phyloP scores from a whole-genome alignment of 164 flowering plant genomes.

The Hamamelis virginiana region DNA sequence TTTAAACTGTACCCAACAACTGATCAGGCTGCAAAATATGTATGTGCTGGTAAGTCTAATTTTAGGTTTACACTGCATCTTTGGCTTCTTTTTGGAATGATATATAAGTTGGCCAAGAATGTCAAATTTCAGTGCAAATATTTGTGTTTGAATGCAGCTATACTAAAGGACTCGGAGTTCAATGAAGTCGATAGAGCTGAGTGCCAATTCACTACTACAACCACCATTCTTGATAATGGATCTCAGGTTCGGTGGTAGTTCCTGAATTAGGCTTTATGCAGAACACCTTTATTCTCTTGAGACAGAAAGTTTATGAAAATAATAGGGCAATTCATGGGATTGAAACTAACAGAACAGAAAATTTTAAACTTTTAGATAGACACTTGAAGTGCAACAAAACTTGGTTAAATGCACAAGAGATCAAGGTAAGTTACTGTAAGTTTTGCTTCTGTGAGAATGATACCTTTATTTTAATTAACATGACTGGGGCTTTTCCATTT shows the following conservation, averaged over 20 bases:
- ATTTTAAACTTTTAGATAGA: too few species aligned
- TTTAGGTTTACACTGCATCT: neutral
- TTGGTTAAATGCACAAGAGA: too few species aligned
- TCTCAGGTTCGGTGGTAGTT: constrained; percentile 53
- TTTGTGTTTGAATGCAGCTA: constrained; percentile 61
- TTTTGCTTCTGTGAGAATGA: too few species aligned
- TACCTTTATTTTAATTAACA: too few species aligned
- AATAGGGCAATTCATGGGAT: neutral
- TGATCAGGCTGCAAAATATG: too few species aligned
- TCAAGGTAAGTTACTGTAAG: too few species aligned
- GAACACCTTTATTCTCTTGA: neutral
- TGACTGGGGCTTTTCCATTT: too few species aligned
- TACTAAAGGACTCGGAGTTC: constrained; percentile 84
- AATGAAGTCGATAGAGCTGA: constrained; percentile 90
- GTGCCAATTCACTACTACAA: constrained; percentile 86
- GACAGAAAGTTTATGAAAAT: neutral
- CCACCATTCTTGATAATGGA: constrained; percentile 80
- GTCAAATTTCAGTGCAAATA: constrained; percentile 1
- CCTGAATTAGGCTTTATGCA: neutral
- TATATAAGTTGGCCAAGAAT: too few species aligned
- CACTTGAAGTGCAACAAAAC: too few species aligned
- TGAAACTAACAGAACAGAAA: too few species aligned
- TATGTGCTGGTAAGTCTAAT: too few species aligned
- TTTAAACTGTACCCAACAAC: too few species aligned
- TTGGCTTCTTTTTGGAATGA: neutral